Percentiles rank a stretch among this genome's conserved stretches.
These are phyloP conservation scores for Gillenia trifoliata DNA, from an alignment of 306 rosid species.

Conservation along the genomic window DNA sequence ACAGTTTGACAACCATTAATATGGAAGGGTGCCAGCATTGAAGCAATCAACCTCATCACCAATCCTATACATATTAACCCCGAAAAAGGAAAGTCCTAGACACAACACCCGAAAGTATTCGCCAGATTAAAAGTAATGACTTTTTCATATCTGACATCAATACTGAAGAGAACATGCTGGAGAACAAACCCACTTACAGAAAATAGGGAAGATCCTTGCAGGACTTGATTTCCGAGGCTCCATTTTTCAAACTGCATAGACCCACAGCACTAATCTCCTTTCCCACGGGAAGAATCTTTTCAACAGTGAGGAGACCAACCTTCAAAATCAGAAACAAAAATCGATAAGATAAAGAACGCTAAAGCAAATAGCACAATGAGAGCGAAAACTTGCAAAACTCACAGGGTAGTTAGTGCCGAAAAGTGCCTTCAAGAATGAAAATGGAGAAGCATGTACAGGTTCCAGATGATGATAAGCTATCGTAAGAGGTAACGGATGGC, in stretches of 20 bases:
- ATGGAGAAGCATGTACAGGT: conserved; percentile 59
- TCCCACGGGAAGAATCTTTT: conserved; percentile 86
- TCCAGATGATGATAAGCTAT: conserved; percentile 75
- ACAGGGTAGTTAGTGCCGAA: conserved; percentile 78
- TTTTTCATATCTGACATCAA: no score
- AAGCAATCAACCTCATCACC: no score
- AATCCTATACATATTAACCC: background rate
- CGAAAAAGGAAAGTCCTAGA: background rate
- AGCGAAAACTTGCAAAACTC: conserved; percentile 24
- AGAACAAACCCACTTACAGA: conserved; percentile 49
- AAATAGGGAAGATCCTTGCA: conserved; percentile 81
- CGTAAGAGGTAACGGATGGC: conserved; percentile 72
- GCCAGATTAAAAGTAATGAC: no score
- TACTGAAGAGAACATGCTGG: background rate
- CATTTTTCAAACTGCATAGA: conserved; percentile 52
- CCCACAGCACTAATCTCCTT: conserved; percentile 81
- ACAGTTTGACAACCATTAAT: no score
- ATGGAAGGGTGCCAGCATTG: no score
- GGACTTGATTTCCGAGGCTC: conserved; percentile 66
- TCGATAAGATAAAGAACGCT: background rate
- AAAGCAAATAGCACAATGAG: background rate
- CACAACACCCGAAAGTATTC: background rate
- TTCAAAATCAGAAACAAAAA: conserved; percentile 20
- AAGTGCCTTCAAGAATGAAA: conserved; percentile 73
- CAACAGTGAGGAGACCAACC: conserved; percentile 86